phyloP scores from a whole-genome alignment of 768 basidiomycete genomes.

The Crassisporium funariophilum region DNA sequence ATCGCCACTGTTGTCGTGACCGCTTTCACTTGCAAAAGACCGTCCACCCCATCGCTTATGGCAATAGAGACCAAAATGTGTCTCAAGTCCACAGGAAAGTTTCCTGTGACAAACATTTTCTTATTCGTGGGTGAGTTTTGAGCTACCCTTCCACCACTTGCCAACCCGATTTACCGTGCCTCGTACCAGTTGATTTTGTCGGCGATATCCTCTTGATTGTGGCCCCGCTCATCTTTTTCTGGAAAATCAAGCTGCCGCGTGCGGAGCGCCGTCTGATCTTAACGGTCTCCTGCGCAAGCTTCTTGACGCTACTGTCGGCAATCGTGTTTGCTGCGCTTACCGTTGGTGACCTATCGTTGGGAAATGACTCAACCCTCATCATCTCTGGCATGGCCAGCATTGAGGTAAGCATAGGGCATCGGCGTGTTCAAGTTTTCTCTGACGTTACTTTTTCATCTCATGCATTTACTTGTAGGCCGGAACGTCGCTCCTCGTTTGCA shows the following conservation, averaged over 20 bases:
- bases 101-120: background rate
- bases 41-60: conserved; percentile 1
- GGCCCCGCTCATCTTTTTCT: background rate
- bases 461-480: too few relatives aligned
- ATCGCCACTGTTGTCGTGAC: background rate
- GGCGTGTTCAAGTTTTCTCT: too few relatives aligned
- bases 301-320: background rate
- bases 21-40: background rate
- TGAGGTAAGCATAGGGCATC: too few relatives aligned
- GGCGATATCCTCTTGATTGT: background rate
- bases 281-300: background rate
- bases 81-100: conserved; percentile 1
- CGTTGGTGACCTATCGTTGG: too few relatives aligned
- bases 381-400: too few relatives aligned
- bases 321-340: too few relatives aligned
- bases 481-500: too few relatives aligned
- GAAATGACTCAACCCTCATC: too few relatives aligned
- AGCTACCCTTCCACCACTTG: too few relatives aligned
- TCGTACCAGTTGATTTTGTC: background rate
- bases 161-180: too few relatives aligned
- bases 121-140: background rate
- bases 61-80: background rate
- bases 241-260: background rate
- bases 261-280: background rate
- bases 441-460: too few relatives aligned